Evolutionary conservation across 768 basidiomycete genomes (phyloP), one percentile per base, ranked within the genome.

Genomic region (Boletellus ananas): DNA sequence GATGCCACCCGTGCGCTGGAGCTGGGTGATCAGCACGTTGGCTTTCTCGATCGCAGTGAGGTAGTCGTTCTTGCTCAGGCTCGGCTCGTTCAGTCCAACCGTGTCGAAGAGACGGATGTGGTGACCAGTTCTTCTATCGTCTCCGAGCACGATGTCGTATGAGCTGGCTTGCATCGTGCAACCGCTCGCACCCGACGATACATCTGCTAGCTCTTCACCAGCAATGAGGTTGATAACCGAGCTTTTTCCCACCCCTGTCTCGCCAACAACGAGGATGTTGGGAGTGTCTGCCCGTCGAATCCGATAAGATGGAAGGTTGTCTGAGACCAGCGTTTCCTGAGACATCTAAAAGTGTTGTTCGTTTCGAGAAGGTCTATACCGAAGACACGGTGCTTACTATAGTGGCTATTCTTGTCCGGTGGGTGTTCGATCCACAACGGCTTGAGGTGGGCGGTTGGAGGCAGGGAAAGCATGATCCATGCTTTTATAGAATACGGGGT

Each of bases 161-260:
- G 54, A 43, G 0, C 43, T 44, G 34, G 55, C 58, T 8, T 63
- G 37, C 40, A 74, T 54, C 1, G 75, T 76, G 54, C 67, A 71
- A 2, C 71, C 72, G 0, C 25, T 38, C 11, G 68, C 66, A 1
- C 59, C 17, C 17, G 61, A 59, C 10, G 68, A 70, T 8, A 64
- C 59, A 0, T 25, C 34, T 4, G 73, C 73, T 5, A 58, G 40
- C 0, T 57, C 13, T 5, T 54, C 34, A 11, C 64, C 65, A 17
- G 58, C 58, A 34, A 76, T 52, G 60, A 76, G 67, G 52, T 75
- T 76, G 47, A 75, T 54, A 27, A 74, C 61, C 2, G 70, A 72
- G 49, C 74, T 75, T 48, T 76, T 76, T 9, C 69, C 63, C 5
- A 37, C 51, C 1, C 63, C 63, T 23, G 63, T 63, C 50, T 66